phyloP scores from a whole-genome alignment of 2,329 filamentous ascomycete genomes.

The Rachicladosporium sp. region DNA sequence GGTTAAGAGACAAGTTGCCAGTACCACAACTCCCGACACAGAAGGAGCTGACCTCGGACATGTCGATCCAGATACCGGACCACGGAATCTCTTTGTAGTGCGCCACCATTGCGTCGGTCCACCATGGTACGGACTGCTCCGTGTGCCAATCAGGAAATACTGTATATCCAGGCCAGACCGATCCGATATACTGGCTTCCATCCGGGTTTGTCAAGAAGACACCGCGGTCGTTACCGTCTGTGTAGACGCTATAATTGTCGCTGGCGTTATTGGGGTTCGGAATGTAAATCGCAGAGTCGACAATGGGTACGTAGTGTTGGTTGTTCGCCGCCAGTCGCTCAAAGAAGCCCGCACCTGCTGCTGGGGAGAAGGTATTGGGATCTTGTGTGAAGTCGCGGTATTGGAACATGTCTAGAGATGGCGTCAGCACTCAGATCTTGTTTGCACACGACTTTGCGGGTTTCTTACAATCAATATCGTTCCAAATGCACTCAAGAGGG shows the following conservation, averaged over 20 bases:
- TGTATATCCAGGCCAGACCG: conserved; percentile 34
- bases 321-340: conserved; percentile 39
- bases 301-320: conserved; percentile 49
- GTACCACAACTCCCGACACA: conserved; percentile 63
- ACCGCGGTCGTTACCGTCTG: conserved; percentile 20
- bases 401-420: conserved; percentile 39
- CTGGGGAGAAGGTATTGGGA: conserved; percentile 37
- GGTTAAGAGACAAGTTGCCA: conserved; percentile 52
- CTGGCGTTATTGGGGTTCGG: conserved; percentile 57
- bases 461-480: conserved; percentile 28
- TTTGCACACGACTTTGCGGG: conserved; percentile 4
- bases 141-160: conserved; percentile 52
- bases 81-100: conserved; percentile 43
- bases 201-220: conserved; percentile 26
- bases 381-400: conserved; percentile 50
- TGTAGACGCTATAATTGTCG: conserved; percentile 43
- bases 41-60: conserved; percentile 50
- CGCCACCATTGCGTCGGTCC: conserved; percentile 41
- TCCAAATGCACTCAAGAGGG: conserved; percentile 42
- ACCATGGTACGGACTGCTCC: conserved; percentile 46
- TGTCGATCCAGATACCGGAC: conserved; percentile 48
- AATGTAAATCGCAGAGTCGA: conserved; percentile 55
- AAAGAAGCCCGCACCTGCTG: conserved; percentile 40
- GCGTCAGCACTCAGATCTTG: conserved; percentile 20
- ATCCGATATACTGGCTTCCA: conserved; percentile 30